These are phyloP conservation scores for Reticulascus tulasneorum DNA, from an alignment of 2,329 filamentous ascomycete genomes.

Conservation along the genomic window DNA sequence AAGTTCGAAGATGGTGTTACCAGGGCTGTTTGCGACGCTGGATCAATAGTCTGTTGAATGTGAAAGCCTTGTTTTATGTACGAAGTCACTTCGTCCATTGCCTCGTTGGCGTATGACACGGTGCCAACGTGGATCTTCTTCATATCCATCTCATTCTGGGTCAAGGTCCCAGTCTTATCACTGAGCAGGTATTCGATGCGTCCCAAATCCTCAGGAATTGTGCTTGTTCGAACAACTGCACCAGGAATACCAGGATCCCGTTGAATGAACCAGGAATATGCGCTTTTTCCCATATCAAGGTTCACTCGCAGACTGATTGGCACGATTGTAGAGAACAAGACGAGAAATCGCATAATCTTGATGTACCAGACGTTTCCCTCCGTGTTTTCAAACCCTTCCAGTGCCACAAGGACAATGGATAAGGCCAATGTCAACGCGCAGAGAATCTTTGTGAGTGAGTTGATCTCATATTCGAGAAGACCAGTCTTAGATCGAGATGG, in stretches of 20 bases:
- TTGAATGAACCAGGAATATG: constrained; percentile 95
- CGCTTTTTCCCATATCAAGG: constrained; percentile 92
- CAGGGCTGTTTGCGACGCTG: constrained; percentile 45
- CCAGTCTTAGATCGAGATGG: constrained; percentile 92
- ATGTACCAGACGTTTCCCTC: constrained; percentile 80
- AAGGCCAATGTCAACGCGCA: constrained; percentile 83
- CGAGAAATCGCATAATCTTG: constrained; percentile 95
- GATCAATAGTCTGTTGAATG: constrained; percentile 40
- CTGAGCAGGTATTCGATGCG: constrained; percentile 94
- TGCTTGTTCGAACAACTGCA: constrained; percentile 92
- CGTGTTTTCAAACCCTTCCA: constrained; percentile 73
- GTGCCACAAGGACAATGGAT: constrained; percentile 81
- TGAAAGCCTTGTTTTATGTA: constrained; percentile 85
- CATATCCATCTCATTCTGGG: constrained; percentile 98
- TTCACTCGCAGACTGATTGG: constrained; percentile 96
- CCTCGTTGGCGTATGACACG: constrained; percentile 95
- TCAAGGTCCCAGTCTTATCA: constrained; percentile 97
- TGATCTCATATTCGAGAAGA: constrained; percentile 92
- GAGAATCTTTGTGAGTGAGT: constrained; percentile 92
- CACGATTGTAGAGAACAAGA: constrained; percentile 98
- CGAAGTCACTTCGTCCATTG: constrained; percentile 91
- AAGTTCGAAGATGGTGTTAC: constrained; percentile 74
- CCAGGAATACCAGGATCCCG: constrained; percentile 84
- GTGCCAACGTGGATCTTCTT: constrained; percentile 98
- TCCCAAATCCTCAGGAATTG: constrained; percentile 93